Conservation (phyloP, 2,329 filamentous ascomycete species). For the Colletotrichum gloeosporioides region DNA sequence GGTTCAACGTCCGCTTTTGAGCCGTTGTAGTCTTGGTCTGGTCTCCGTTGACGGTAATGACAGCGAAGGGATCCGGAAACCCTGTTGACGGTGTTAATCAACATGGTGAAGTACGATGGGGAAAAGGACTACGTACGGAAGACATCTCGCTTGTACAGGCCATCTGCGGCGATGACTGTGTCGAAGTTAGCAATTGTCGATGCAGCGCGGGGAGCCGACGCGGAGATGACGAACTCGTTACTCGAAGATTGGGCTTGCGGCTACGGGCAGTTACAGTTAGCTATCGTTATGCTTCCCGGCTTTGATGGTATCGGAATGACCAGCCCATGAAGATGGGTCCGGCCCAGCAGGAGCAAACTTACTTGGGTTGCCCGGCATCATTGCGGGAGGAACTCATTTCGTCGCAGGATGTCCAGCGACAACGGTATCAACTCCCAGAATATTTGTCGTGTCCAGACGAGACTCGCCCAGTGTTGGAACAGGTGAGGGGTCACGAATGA, state of each 20-base stretch:
- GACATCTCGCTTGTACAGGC: constrained; percentile 98
- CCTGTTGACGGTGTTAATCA: constrained; percentile 58
- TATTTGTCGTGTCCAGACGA: constrained; percentile 9
- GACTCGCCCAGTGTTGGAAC: constrained; percentile 5
- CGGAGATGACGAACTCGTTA: constrained; percentile 75
- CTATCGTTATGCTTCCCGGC: neutral
- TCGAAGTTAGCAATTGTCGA: constrained; percentile 39
- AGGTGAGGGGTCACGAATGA: constrained; percentile 11
- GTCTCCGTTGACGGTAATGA: constrained; percentile 95
- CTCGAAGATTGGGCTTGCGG: constrained; percentile 85
- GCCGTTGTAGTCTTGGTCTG: constrained; percentile 98
- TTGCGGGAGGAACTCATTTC: constrained; percentile 32
- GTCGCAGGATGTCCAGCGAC: constrained; percentile 22
- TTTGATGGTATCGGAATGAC: neutral
- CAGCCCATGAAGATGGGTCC: neutral
- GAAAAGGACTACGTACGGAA: constrained; percentile 73
- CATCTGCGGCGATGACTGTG: constrained; percentile 96
- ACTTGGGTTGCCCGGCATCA: constrained; percentile 42
- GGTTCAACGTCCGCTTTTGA: constrained; percentile 96
- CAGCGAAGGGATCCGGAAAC: constrained; percentile 96
- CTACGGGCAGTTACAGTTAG: constrained; percentile 6
- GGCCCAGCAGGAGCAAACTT: constrained; percentile 22
- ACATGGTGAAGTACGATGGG: neutral
- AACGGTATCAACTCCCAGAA: constrained; percentile 18
- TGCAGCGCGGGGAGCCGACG: constrained; percentile 18